Base-by-base conservation (phyloP, 164 flowering plant species). In the Hamamelis virginiana region DNA sequence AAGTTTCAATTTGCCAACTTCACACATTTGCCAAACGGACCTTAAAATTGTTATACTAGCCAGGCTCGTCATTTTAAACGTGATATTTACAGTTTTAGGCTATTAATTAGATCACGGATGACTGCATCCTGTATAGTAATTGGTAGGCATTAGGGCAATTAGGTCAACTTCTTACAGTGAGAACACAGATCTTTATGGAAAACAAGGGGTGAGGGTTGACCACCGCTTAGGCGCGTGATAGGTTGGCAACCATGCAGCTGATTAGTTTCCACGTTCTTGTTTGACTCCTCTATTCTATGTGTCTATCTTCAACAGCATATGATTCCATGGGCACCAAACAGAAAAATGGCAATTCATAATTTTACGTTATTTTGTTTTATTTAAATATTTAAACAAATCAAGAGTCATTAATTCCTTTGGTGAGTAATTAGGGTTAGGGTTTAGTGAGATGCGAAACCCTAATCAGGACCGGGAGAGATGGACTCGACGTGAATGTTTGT, bases 401-500 rank as follows among this genome's bases (percentile, higher is more conserved):
- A 57, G 60, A 13, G 38, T 21, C 33, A 59, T 59, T 16, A 59
- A 59, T 59, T 21, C 27, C 44, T 58, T 41, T 63, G 55, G 72
- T 15, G 71, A 68, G 57, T n/a, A 65, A 64, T 47, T 66, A 59
- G 69, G 75, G 28, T 72, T 74, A 65, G 74, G 69, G 71, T 66
- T 75, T 62, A 45, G 46, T 47, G 51, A 43, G 55, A 68, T 66
- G 72, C 21, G 59, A 74, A 74, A 74, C 71, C 79, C 76, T 65
- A 72, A 64, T 38, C 70, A 26, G 67, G 78, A 75, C 63, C 80
- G 61, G 74, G 64, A 73, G 72, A 77, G 67, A 79, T 71, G 77
- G 79, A 69, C 45, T 72, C 82, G 58, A 80, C 80, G 80, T 82
- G 87, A 82, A 82, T 84, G 85, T 80, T 82, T 80, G 83, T 80